Evolutionary conservation across 2,329 filamentous ascomycete species (phyloP).

Genomic region (Hymenoscyphus repandus): DNA sequence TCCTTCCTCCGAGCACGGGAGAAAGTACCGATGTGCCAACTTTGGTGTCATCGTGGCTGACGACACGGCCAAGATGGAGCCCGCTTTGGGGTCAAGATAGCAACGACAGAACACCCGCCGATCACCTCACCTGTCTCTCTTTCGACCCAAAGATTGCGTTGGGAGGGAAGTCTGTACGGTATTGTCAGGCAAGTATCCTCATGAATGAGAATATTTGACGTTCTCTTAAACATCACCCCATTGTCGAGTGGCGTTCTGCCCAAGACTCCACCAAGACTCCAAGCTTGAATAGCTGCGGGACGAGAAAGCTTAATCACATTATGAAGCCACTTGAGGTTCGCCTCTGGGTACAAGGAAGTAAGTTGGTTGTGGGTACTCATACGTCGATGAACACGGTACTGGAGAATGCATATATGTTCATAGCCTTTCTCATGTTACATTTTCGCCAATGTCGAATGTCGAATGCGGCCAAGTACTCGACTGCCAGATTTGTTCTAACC

Average conservation of each 20-base stretch:
- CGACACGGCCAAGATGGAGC: neutral
- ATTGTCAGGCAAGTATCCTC: neutral
- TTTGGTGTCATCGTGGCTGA: neutral
- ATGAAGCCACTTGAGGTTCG: too few relatives aligned
- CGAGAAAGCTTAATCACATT: conserved; percentile 6
- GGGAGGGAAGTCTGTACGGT: neutral
- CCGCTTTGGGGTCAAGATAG: neutral
- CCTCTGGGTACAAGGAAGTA: too few relatives aligned
- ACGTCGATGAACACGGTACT: too few relatives aligned
- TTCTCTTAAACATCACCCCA: neutral
- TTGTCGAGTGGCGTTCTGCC: neutral
- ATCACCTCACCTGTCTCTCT: neutral
- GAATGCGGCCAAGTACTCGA: too few relatives aligned
- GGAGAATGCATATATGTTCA: too few relatives aligned
- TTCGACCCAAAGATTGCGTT: neutral
- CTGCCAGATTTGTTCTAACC: too few relatives aligned
- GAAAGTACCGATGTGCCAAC: neutral
- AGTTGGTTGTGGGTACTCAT: too few relatives aligned
- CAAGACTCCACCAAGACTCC: conserved; percentile 1
- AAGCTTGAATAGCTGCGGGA: conserved; percentile 6
- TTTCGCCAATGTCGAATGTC: too few relatives aligned
- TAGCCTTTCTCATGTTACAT: too few relatives aligned
- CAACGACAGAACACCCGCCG: neutral
- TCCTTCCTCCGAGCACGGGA: neutral
- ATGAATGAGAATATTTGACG: neutral